These are phyloP conservation scores for Salvia hispanica DNA, from an alignment of 257 asterid genomes.

Conservation along the genomic window DNA sequence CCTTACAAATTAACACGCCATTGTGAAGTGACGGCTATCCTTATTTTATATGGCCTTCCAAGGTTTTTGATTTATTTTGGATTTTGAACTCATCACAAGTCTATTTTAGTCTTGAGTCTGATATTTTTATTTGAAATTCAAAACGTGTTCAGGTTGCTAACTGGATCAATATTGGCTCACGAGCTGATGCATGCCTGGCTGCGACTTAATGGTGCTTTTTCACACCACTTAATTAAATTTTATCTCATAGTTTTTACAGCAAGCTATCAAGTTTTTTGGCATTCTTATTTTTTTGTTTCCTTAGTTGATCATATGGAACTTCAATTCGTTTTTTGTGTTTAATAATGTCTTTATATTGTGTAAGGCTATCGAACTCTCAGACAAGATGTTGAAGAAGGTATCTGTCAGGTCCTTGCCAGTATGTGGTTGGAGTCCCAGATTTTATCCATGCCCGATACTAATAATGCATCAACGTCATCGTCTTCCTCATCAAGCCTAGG, in stretches of 20 bases:
- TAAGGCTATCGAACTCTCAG: constrained; percentile 79
- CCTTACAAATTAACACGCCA: constrained; percentile 71
- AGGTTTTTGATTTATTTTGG: constrained; percentile 47
- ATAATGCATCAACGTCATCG: constrained; percentile 47
- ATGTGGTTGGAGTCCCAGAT: constrained; percentile 92
- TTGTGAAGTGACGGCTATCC: constrained; percentile 93
- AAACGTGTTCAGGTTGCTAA: constrained; percentile 62
- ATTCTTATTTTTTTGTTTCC: constrained; percentile 1
- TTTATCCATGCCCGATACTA: constrained; percentile 40
- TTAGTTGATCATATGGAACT: background rate
- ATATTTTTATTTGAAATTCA: constrained; percentile 11
- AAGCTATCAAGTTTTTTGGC: background rate
- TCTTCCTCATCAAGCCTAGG: constrained; percentile 40
- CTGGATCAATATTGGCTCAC: constrained; percentile 92
- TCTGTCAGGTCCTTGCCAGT: constrained; percentile 89
- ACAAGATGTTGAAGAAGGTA: constrained; percentile 97
- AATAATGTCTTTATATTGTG: constrained; percentile 7
- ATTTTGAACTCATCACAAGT: background rate
- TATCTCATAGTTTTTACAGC: background rate
- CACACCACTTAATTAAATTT: constrained; percentile 17
- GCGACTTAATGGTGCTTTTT: constrained; percentile 71
- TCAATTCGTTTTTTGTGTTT: background rate
- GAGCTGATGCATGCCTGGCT: constrained; percentile 99
- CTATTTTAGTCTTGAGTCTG: constrained; percentile 4
- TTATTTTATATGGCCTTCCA: constrained; percentile 85